Conservation (phyloP, 106 monocot species). For the Allium fistulosum region DNA sequence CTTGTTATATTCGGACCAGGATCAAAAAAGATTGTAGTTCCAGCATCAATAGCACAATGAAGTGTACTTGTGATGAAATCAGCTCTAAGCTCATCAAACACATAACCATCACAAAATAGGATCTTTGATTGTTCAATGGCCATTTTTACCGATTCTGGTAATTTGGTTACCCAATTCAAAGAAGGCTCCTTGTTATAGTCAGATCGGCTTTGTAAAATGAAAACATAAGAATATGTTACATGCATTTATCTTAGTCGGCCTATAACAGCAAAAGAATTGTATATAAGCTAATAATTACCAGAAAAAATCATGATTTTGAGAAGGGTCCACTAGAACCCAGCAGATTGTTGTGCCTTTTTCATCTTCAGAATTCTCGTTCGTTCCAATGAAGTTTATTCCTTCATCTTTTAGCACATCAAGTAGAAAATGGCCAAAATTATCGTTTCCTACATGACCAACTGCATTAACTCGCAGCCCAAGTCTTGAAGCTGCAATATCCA, state of each 20-base stretch:
- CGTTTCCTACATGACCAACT: slow-evolving; percentile 78
- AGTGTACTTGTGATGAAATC: slow-evolving; percentile 56
- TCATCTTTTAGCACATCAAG: slow-evolving; percentile 63
- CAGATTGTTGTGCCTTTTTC: slow-evolving; percentile 64
- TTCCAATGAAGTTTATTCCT: slow-evolving; percentile 49
- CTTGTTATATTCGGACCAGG: slow-evolving; percentile 74
- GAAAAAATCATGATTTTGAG: slow-evolving; percentile 90
- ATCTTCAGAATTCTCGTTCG: slow-evolving; percentile 47
- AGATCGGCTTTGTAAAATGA: slow-evolving; percentile 32
- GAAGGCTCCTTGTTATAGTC: slow-evolving; percentile 73
- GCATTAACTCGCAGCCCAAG: slow-evolving; percentile 59
- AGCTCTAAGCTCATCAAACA: slow-evolving; percentile 72
- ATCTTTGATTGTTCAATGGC: slow-evolving; percentile 66
- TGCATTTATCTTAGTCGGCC: background rate
- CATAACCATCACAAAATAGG: slow-evolving; percentile 87
- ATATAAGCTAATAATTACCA: slow-evolving; percentile 25
- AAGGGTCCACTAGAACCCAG: slow-evolving; percentile 91
- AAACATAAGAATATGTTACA: background rate
- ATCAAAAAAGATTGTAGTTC: slow-evolving; percentile 78
- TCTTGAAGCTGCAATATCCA: slow-evolving; percentile 77
- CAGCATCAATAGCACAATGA: slow-evolving; percentile 55
- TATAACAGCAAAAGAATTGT: background rate
- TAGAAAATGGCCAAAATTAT: slow-evolving; percentile 77
- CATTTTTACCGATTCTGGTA: slow-evolving; percentile 34
- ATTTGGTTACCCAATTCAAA: slow-evolving; percentile 58